Percentiles rank a stretch among this genome's conserved stretches.
phyloP scores from a whole-genome alignment of 2,329 filamentous ascomycete species.

The Paraphaeosphaeria minitans region DNA sequence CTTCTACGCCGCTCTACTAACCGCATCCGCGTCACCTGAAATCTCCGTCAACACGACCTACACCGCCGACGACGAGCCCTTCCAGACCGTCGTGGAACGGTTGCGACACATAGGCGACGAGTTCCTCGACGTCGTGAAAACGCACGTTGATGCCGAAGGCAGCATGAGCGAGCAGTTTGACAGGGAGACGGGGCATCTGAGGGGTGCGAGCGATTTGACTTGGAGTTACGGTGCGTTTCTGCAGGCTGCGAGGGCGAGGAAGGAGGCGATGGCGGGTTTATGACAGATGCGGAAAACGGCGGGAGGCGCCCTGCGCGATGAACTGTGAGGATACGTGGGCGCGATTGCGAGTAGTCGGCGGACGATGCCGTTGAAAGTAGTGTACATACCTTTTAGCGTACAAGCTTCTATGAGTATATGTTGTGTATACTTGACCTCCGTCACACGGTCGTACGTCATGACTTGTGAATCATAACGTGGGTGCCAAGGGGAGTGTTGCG shows the following conservation, averaged over 20 bases:
- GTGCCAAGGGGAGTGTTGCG: too few relatives aligned
- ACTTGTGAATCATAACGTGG: too few relatives aligned
- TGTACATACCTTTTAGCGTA: neutral
- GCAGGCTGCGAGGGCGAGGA: constrained; percentile 46
- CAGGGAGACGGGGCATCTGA: constrained; percentile 46
- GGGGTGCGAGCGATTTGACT: constrained; percentile 50
- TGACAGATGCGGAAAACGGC: neutral
- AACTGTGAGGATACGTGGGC: neutral
- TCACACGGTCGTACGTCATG: too few relatives aligned
- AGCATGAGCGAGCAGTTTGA: constrained; percentile 53
- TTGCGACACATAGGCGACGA: constrained; percentile 46
- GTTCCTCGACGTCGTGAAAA: constrained; percentile 50
- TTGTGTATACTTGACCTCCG: too few relatives aligned
- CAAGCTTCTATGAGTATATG: too few relatives aligned
- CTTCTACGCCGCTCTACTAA: constrained; percentile 47
- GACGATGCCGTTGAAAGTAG: neutral
- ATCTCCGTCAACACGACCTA: constrained; percentile 30
- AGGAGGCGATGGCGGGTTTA: constrained; percentile 16
- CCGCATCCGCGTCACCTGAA: constrained; percentile 26
- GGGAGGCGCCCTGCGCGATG: neutral
- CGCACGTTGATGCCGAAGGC: constrained; percentile 46
- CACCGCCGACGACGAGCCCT: constrained; percentile 31
- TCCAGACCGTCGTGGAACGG: constrained; percentile 37
- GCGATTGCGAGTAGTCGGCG: neutral
- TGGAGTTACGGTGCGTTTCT: constrained; percentile 54